These are phyloP conservation scores for Ilyonectria robusta DNA, from an alignment of 2,329 filamentous ascomycete species.

Conservation along the genomic window DNA sequence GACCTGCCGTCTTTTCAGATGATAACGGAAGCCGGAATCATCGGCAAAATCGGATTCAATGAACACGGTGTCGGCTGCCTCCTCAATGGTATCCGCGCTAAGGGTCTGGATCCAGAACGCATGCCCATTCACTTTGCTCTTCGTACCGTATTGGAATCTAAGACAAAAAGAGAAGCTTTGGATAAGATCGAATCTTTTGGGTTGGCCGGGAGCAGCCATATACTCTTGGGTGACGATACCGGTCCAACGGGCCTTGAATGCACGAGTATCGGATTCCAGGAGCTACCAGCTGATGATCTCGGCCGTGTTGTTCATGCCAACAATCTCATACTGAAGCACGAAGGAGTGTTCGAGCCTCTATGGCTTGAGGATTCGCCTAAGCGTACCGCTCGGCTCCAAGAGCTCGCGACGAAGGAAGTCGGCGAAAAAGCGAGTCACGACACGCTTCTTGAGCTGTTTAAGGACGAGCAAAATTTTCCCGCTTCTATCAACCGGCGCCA, in stretches of 20 bases:
- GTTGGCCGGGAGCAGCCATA: conserved; percentile 41
- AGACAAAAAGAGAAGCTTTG: conserved; percentile 24
- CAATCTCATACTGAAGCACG: conserved; percentile 37
- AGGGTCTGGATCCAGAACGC: conserved; percentile 63
- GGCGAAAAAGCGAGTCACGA: not conserved
- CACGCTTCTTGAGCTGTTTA: conserved; percentile 9
- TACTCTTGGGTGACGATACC: conserved; percentile 31
- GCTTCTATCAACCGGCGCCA: conserved; percentile 11
- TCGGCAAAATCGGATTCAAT: conserved; percentile 78
- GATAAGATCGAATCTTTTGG: conserved; percentile 23
- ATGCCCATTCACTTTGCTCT: conserved; percentile 75
- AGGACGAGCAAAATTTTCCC: conserved; percentile 11
- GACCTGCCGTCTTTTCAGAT: conserved; percentile 63
- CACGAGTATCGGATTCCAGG: conserved; percentile 37
- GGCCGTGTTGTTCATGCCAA: conserved; percentile 38
- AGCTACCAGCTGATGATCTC: conserved; percentile 20
- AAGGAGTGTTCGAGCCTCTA: conserved; percentile 30
- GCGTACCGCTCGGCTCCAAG: conserved; percentile 23
- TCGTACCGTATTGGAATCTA: conserved; percentile 67
- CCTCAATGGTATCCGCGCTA: conserved; percentile 73
- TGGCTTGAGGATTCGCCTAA: conserved; percentile 37
- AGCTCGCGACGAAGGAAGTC: conserved; percentile 17
- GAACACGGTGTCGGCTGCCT: conserved; percentile 69
- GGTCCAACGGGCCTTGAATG: conserved; percentile 42
- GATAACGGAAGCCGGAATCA: conserved; percentile 72